Conservation (phyloP, 2,329 filamentous ascomycete species). For the Microcera coccophila region DNA sequence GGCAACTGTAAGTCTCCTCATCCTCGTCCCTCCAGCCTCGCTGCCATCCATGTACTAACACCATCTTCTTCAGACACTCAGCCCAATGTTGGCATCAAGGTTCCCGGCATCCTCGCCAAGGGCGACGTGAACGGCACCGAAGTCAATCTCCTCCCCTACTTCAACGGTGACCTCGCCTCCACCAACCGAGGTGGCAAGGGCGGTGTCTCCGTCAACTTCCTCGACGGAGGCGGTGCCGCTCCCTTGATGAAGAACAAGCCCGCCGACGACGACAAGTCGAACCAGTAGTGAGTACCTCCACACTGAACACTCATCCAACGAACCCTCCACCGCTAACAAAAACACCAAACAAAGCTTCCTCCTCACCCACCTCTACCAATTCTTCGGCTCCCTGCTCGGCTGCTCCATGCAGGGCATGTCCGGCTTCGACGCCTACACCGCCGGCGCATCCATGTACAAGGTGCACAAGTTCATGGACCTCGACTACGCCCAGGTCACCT, state of each 20-base stretch:
- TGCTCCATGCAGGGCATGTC: constrained; percentile 49
- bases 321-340: background rate
- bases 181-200: constrained; percentile 47
- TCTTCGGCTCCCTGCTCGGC: constrained; percentile 56
- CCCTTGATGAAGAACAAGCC: constrained; percentile 54
- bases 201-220: constrained; percentile 54
- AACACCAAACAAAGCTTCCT: too few relatives aligned
- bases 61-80: constrained; percentile 40
- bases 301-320: too few relatives aligned
- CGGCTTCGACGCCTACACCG: constrained; percentile 48
- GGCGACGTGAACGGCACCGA: constrained; percentile 47
- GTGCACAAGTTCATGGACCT: constrained; percentile 61
- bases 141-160: constrained; percentile 58
- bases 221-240: constrained; percentile 55
- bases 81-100: constrained; percentile 49
- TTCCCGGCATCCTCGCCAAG: constrained; percentile 54
- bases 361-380: constrained; percentile 59
- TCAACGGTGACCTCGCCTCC: constrained; percentile 51
- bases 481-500: constrained; percentile 46
- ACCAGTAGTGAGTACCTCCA: constrained; percentile 49
- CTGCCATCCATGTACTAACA: background rate
- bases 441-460: constrained; percentile 45
- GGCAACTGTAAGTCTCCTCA: constrained; percentile 48
- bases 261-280: constrained; percentile 45
- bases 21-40: background rate